These are phyloP conservation scores for Diutina ranongensis DNA, from an alignment of 1,139 yeast species.

Conservation along the genomic window DNA sequence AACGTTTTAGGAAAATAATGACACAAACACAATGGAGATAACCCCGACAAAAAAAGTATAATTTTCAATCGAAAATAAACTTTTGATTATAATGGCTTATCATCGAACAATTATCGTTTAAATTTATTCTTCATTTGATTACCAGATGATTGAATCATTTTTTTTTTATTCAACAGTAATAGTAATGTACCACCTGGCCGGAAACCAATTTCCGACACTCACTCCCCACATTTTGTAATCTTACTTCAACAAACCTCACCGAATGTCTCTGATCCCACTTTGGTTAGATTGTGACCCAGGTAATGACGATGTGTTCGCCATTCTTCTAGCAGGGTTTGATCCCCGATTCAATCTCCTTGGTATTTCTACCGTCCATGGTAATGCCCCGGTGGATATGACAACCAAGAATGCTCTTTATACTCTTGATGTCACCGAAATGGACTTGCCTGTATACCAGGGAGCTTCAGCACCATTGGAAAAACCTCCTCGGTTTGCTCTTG, in stretches of 20 bases:
- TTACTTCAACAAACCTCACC: neutral
- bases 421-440: conserved; percentile 38
- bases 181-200: neutral
- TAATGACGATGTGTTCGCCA: conserved; percentile 78
- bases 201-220: neutral
- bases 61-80: too few relatives aligned
- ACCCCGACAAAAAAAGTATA: too few relatives aligned
- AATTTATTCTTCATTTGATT: too few relatives aligned
- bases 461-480: conserved; percentile 44
- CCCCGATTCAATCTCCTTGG: conserved; percentile 56
- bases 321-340: conserved; percentile 48
- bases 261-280: conserved; percentile 32
- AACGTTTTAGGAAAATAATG: too few relatives aligned
- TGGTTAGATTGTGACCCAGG: conserved; percentile 97
- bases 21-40: too few relatives aligned
- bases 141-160: too few relatives aligned
- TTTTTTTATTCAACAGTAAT: too few relatives aligned
- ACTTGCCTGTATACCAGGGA: conserved; percentile 58
- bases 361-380: conserved; percentile 75
- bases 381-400: conserved; percentile 56
- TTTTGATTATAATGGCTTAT: too few relatives aligned
- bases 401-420: conserved; percentile 61
- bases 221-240: too few relatives aligned
- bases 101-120: too few relatives aligned
- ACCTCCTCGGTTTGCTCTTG: conserved; percentile 40